Evolutionary conservation across 257 asterid species (phyloP).

Genomic region (Solanum pennellii): DNA sequence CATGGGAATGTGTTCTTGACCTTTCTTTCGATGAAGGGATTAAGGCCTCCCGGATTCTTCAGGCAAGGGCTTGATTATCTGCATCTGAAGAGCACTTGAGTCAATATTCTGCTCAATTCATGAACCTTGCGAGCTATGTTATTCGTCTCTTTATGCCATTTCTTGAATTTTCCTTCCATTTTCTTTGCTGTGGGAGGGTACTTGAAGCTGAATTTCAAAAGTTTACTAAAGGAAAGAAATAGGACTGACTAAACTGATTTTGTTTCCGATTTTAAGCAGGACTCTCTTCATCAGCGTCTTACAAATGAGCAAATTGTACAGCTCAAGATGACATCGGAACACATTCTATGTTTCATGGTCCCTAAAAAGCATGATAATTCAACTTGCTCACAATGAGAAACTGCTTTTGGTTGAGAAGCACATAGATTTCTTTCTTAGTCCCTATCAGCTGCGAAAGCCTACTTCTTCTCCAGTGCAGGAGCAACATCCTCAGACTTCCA

Average conservation of each 20-base stretch:
- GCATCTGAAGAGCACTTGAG: neutral
- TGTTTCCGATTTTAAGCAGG: neutral
- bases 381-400: neutral
- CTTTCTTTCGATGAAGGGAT: neutral
- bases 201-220: neutral
- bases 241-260: neutral
- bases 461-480: no score
- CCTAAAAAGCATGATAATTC: no score
- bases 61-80: neutral
- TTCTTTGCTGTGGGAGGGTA: neutral
- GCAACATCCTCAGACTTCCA: neutral
- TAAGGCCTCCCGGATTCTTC: neutral
- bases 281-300: neutral
- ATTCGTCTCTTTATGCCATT: neutral
- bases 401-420: neutral
- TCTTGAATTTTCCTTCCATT: neutral
- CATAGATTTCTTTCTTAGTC: neutral
- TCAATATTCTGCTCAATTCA: neutral
- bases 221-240: neutral
- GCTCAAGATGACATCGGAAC: neutral
- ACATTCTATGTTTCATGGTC: neutral
- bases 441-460: neutral
- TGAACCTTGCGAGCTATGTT: neutral
- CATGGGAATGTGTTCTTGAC: no score
- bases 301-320: neutral